phyloP scores from a whole-genome alignment of 1,139 yeast genomes.

The Diutina pseudorugosa region DNA sequence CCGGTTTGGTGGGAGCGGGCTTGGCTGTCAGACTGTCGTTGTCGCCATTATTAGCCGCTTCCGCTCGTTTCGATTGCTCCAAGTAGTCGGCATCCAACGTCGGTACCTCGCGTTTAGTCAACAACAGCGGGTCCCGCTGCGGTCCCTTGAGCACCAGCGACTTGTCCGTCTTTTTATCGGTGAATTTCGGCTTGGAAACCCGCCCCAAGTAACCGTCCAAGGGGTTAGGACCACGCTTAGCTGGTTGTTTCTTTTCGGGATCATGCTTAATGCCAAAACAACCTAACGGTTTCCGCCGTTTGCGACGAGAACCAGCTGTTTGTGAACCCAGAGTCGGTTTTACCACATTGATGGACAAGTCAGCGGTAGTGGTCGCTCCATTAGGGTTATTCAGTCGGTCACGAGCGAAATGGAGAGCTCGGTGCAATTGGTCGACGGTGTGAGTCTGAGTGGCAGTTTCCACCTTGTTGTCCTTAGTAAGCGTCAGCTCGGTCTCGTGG shows the following conservation, averaged over 20 bases:
- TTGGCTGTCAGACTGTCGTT: not conserved
- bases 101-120: not conserved
- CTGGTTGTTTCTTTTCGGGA: not conserved
- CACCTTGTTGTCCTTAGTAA: slow-evolving; percentile 13
- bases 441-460: slow-evolving; percentile 35
- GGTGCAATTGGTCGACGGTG: slow-evolving; percentile 18
- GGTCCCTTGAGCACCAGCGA: not conserved
- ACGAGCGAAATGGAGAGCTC: slow-evolving; percentile 13
- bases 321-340: not conserved
- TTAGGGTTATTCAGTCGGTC: not conserved
- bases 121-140: not conserved
- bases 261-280: not conserved
- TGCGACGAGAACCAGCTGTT: not conserved
- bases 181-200: not conserved
- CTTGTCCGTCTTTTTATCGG: not conserved
- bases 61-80: not conserved
- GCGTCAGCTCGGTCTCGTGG: slow-evolving; percentile 20
- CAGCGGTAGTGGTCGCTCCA: not conserved
- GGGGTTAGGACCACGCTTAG: not conserved
- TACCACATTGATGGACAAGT: not conserved
- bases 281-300: not conserved
- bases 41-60: not conserved
- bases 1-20: not conserved
- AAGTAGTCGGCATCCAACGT: not conserved
- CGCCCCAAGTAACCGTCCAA: slow-evolving; percentile 1